These are phyloP conservation scores for Xylogone sp. DNA, from an alignment of 2,329 filamentous ascomycete genomes.

Conservation along the genomic window DNA sequence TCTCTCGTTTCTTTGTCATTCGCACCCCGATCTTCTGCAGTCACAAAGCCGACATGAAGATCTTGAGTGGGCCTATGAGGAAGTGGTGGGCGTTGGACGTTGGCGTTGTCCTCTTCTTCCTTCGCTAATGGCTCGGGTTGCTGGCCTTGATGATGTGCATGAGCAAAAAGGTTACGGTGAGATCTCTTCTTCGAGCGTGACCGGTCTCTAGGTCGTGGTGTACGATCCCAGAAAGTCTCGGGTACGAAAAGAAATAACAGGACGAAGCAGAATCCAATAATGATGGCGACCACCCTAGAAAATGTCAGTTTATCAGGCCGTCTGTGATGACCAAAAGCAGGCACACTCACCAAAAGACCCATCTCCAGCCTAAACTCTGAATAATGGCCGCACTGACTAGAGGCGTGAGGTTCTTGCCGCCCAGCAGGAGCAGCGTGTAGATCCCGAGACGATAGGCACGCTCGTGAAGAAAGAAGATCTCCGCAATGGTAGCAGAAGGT, in stretches of 20 bases:
- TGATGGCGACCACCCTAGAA: constrained; percentile 71
- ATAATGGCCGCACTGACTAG: constrained; percentile 85
- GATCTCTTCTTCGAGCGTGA: background rate
- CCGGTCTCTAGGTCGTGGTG: constrained; percentile 44
- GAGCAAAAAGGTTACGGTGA: background rate
- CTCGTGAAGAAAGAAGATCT: constrained; percentile 96
- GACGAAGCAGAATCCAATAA: constrained; percentile 66
- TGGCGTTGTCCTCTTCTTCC: background rate
- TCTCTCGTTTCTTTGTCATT: constrained; percentile 1
- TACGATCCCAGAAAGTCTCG: constrained; percentile 93
- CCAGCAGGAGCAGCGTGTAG: constrained; percentile 83
- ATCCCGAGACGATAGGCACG: constrained; percentile 89
- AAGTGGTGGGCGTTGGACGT: background rate
- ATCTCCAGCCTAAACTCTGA: constrained; percentile 74
- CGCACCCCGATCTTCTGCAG: constrained; percentile 22
- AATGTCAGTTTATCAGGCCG: background rate
- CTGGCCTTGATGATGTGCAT: background rate
- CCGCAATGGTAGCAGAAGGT: constrained; percentile 88
- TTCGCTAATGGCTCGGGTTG: background rate
- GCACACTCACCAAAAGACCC: constrained; percentile 73
- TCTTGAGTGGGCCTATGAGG: constrained; percentile 10
- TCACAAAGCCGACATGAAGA: constrained; percentile 55
- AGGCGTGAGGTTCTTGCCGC: constrained; percentile 88
- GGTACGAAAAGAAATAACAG: constrained; percentile 88
- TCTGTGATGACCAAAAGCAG: background rate